Evolutionary conservation across 352 stramenopile genomes (phyloP).

Genomic region (Phytophthora europaea): DNA sequence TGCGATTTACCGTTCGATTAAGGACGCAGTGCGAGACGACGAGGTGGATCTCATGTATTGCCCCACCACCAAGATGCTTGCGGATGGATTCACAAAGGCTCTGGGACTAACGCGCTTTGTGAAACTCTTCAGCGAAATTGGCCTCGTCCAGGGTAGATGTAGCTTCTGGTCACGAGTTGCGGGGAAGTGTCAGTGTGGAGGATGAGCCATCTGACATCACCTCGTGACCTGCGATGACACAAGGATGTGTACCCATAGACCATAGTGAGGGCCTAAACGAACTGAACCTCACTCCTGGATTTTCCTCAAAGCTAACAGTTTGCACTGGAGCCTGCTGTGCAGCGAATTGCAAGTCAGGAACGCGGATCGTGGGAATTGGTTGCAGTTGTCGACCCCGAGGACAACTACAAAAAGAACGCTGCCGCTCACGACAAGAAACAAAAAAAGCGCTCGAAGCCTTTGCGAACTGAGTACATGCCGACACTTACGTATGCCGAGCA

Average conservation of each 20-base stretch:
- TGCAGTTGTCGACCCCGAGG: neutral
- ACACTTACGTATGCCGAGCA: too few relatives aligned
- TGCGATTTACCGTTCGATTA: neutral
- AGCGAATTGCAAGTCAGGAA: neutral
- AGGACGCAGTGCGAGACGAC: neutral
- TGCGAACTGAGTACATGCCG: too few relatives aligned
- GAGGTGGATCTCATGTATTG: neutral
- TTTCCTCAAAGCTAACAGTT: neutral
- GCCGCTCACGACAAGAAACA: neutral
- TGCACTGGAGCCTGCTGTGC: neutral
- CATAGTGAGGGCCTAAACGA: too few relatives aligned
- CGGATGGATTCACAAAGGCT: neutral
- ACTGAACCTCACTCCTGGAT: too few relatives aligned
- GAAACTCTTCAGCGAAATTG: neutral
- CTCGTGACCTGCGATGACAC: too few relatives aligned
- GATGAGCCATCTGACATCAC: too few relatives aligned
- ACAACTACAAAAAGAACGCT: neutral
- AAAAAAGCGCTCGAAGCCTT: neutral
- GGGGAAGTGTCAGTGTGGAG: slow-evolving; percentile 1
- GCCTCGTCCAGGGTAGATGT: neutral
- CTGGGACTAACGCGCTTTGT: neutral
- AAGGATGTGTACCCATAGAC: too few relatives aligned
- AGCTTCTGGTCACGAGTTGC: neutral
- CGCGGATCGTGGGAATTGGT: neutral
- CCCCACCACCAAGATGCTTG: neutral